Evolutionary conservation across 2,329 filamentous ascomycete genomes (phyloP), one percentile per base, ranked within the genome.

Genomic region (Hypoxylon sp.): DNA sequence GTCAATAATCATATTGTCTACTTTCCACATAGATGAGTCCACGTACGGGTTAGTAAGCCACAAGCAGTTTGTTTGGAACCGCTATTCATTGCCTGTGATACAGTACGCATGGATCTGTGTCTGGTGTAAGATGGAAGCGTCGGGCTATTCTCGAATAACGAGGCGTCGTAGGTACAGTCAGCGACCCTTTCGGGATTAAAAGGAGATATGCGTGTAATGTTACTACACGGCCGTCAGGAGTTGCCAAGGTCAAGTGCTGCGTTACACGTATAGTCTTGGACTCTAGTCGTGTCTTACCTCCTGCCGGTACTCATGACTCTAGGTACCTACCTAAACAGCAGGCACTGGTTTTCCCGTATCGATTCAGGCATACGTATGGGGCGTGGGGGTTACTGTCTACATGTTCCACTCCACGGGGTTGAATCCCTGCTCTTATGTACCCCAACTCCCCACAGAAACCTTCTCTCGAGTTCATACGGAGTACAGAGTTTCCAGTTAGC

Each of bases 371-470:
- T 60, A n/a, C 43, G 51, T 43, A 59, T 34, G 52, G 28, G 45
- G 58, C 61, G 61, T 62, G 57, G 61, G 65, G 65, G 65, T 59
- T 61, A 25, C 32, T 10, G 30, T 64, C 68, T 67, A 62, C 69
- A 41, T 68, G 50, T 61, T 61, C 63, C 67, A 69, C 69, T 71
- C 67, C 69, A 75, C 68, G 74, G 75, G 73, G 74, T 75, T 68
- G 61, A 68, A 73, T 72, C 52, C 71, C 65, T 73, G 73, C 69
- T 70, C 66, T 67, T 69, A 73, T 66, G 60, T 72, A 69, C 72
- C 68, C 68, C 73, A 70, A 67, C 63, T 68, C 71, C 65, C 67
- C 73, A 71, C 64, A 68, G 62, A 66, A 68, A 58, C 61, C 58
- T 66, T 67, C 51, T 63, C 60, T 60, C 50, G 30, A 61, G 61